phyloP scores from a whole-genome alignment of 1,284 basidiomycete species.

The Trichosporon faecale region DNA sequence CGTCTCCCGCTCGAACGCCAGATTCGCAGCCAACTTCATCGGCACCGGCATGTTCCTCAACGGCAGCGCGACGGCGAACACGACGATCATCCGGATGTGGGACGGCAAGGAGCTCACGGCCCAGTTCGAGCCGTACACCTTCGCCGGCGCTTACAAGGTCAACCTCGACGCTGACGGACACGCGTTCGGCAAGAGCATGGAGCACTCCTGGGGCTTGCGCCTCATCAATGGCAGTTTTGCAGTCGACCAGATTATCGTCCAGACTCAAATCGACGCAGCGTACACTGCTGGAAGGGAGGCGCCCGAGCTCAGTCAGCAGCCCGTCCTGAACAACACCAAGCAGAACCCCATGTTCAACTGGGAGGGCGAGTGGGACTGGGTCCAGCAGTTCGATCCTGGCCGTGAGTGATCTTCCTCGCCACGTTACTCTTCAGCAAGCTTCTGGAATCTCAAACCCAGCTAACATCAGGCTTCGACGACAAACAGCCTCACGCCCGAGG shows the following conservation, averaged over 20 bases:
- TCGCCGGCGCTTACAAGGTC: not conserved
- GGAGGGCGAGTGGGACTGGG: not conserved
- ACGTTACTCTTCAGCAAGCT: too few species aligned
- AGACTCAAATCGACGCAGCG: not conserved
- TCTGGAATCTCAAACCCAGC: not conserved
- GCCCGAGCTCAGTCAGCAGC: not conserved
- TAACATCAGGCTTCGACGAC: not conserved
- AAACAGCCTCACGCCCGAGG: not conserved
- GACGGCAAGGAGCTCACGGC: not conserved
- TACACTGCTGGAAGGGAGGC: not conserved
- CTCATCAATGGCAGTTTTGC: not conserved
- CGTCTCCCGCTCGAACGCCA: not conserved
- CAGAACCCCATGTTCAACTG: not conserved
- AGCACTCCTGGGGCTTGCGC: not conserved
- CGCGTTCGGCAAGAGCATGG: not conserved
- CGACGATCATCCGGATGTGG: not conserved
- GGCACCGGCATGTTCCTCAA: not conserved
- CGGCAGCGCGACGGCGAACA: not conserved
- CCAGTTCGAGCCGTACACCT: not conserved
- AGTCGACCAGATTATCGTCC: not conserved
- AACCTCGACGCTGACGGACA: not conserved
- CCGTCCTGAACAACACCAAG: not conserved
- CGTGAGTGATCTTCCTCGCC: not conserved
- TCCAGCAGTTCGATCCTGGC: not conserved
- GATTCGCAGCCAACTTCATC: not conserved